Conservation (phyloP, 2,329 filamentous ascomycete genomes). For the Trichoderma atrobrunneum region DNA sequence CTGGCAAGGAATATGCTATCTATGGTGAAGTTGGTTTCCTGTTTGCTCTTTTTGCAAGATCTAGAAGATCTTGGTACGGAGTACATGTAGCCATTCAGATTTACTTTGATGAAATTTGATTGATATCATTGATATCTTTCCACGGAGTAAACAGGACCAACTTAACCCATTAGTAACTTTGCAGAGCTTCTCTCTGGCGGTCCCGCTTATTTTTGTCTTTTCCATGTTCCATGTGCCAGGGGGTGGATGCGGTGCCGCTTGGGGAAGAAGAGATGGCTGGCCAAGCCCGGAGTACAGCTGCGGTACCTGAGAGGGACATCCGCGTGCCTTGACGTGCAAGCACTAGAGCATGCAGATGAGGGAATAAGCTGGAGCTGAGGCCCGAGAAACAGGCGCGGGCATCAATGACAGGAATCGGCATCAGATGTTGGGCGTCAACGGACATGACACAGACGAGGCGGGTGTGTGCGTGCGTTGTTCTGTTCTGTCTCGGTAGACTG, state of each 20-base stretch:
- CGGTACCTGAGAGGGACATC: not conserved
- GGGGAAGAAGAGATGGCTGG: not conserved
- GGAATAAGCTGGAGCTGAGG: constrained; percentile 9
- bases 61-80: not conserved
- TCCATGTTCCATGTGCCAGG: constrained; percentile 19
- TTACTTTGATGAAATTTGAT: not conserved
- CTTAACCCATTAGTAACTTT: not conserved
- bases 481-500: not conserved
- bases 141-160: not conserved
- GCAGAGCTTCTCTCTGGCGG: not conserved
- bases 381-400: not conserved
- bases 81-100: not conserved
- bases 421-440: constrained; percentile 4
- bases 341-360: constrained; percentile 9
- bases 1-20: not conserved
- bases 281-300: not conserved
- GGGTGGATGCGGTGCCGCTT: constrained; percentile 9
- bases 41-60: not conserved
- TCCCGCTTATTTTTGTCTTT: not conserved
- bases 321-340: not conserved
- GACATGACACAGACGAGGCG: not conserved
- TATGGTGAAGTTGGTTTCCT: not conserved
- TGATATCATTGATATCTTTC: too few relatives aligned
- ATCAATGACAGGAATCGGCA: not conserved
- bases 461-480: not conserved